Percentiles rank a stretch among this genome's conserved stretches.
phyloP scores from a whole-genome alignment of 305 asterid species.

The Stenogyne calaminthoides region DNA sequence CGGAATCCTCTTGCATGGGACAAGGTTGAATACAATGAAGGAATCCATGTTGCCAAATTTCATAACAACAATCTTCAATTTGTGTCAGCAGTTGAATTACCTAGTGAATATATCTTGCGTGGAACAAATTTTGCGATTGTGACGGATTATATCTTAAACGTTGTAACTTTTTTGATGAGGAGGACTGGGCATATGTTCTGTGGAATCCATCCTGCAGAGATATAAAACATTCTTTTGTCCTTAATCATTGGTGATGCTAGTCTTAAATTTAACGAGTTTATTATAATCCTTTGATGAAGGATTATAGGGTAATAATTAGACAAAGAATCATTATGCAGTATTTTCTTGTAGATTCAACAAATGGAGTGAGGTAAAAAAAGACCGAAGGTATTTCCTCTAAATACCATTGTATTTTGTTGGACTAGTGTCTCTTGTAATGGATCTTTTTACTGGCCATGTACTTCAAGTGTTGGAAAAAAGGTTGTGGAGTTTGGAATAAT shows the following conservation, averaged over 20 bases:
- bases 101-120: not conserved
- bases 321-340: not conserved
- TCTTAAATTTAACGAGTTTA: not conserved
- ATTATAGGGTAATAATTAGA: slow-evolving; percentile 2
- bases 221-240: not conserved
- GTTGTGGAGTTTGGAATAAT: not conserved
- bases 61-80: not conserved
- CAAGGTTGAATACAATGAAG: not conserved
- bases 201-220: slow-evolving; percentile 7
- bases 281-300: slow-evolving; percentile 1
- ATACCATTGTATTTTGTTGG: not conserved
- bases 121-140: not conserved
- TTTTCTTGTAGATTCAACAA: not conserved
- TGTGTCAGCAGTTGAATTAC: not conserved
- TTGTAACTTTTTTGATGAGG: not conserved
- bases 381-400: not conserved
- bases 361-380: slow-evolving; percentile 3
- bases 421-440: not conserved
- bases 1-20: not conserved
- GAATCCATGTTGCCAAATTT: not conserved
- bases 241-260: not conserved
- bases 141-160: not conserved
- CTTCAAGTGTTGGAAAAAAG: no score
- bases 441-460: not conserved
- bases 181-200: not conserved